These are phyloP conservation scores for Sporothrix brunneoviolacea DNA, from an alignment of 2,329 filamentous ascomycete genomes.

Conservation along the genomic window DNA sequence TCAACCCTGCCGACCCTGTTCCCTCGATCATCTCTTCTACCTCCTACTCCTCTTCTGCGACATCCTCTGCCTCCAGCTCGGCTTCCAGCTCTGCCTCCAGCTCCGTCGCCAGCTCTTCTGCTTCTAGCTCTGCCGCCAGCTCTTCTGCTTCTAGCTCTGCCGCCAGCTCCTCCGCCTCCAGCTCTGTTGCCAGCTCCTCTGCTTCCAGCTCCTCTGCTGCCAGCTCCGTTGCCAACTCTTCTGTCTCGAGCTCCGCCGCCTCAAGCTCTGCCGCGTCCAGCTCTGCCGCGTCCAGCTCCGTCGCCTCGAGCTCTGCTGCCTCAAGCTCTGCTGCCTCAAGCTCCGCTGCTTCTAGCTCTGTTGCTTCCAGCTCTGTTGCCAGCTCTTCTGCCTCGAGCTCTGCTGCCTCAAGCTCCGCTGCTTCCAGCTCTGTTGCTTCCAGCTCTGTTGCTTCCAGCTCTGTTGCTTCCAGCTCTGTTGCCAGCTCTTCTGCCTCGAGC, in stretches of 20 bases:
- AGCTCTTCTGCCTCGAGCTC: neutral
- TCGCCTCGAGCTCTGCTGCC: neutral
- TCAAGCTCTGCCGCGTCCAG: neutral
- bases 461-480: constrained; percentile 11
- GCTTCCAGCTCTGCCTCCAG: constrained; percentile 6
- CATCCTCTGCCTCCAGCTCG: neutral
- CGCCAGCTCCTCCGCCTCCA: constrained; percentile 1
- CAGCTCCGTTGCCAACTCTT: neutral
- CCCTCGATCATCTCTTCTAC: constrained; percentile 11
- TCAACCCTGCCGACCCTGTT: constrained; percentile 10
- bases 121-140: constrained; percentile 12
- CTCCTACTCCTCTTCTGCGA: neutral
- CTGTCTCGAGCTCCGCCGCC: neutral
- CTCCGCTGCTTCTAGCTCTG: neutral
- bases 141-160: neutral
- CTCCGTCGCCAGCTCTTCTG: neutral
- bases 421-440: neutral
- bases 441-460: constrained; percentile 14
- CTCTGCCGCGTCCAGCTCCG: neutral
- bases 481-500: neutral
- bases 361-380: constrained; percentile 1
- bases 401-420: constrained; percentile 22
- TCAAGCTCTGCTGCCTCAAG: neutral
- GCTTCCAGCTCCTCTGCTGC: neutral
- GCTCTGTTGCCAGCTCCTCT: neutral